phyloP scores from a whole-genome alignment of 441 rosid species.

The Erodium chrysanthum region DNA sequence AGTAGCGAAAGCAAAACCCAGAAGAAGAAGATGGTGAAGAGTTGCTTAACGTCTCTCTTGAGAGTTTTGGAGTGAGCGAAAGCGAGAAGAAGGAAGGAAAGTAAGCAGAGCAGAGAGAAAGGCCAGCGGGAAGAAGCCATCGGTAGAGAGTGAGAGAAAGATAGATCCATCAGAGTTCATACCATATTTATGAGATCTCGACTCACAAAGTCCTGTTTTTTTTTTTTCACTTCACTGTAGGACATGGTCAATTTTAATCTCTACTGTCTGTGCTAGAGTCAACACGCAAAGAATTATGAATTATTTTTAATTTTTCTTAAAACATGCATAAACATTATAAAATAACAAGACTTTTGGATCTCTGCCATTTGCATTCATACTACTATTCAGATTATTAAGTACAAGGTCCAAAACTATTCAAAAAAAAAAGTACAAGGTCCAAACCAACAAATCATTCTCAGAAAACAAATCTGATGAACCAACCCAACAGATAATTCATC shows the following conservation, averaged over 20 bases:
- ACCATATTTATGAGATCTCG: too few species aligned
- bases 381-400: background rate
- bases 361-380: too few species aligned
- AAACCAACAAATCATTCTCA: background rate
- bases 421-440: background rate
- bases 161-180: background rate
- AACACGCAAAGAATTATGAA: too few species aligned
- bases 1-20: background rate
- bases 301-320: too few species aligned
- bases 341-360: too few species aligned
- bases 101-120: background rate
- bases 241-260: too few species aligned
- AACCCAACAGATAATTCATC: background rate
- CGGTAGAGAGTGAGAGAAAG: background rate
- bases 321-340: too few species aligned
- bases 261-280: too few species aligned
- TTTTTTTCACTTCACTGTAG: too few species aligned
- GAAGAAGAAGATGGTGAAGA: background rate
- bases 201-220: too few species aligned
- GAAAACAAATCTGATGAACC: background rate
- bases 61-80: slow-evolving; percentile 51
- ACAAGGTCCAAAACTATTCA: background rate
- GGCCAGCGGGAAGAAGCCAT: background rate
- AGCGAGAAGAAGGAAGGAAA: slow-evolving; percentile 26
- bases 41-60: slow-evolving; percentile 51